Evolutionary conservation across 805 yeast species (phyloP).

Genomic region (Lipomyces sp.): DNA sequence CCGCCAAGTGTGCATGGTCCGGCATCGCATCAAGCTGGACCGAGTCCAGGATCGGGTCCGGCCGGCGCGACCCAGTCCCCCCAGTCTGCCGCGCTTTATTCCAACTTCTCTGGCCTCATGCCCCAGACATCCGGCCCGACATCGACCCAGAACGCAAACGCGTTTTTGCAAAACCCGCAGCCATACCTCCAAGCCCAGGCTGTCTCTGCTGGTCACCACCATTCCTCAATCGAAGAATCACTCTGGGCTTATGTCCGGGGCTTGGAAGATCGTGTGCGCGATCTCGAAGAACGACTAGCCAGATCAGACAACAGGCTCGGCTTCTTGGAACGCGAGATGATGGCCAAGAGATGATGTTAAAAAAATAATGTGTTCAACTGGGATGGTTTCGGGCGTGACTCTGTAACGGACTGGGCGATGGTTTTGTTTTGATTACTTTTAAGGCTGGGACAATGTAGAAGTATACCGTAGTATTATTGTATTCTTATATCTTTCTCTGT

Average conservation of each 20-base stretch:
- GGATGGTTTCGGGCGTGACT: neutral
- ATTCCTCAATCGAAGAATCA: constrained; percentile 30
- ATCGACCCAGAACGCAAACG: constrained; percentile 26
- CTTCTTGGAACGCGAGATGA: constrained; percentile 29
- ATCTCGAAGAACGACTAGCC: constrained; percentile 44
- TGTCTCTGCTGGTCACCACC: constrained; percentile 20
- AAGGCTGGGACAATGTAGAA: neutral
- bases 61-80: constrained; percentile 11
- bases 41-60: constrained; percentile 11
- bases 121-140: constrained; percentile 14
- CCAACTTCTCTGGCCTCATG: constrained; percentile 15
- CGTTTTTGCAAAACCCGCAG: constrained; percentile 28
- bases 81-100: constrained; percentile 19
- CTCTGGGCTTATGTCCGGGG: constrained; percentile 39
- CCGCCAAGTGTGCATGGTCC: neutral
- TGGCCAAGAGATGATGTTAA: constrained; percentile 16
- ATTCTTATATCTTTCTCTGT: neutral
- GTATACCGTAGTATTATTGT: neutral
- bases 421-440: neutral
- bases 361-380: neutral
- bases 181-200: constrained; percentile 19
- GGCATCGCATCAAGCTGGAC: neutral
- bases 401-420: neutral
- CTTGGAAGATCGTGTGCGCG: constrained; percentile 43
- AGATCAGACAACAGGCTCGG: constrained; percentile 43